Conservation (phyloP, 805 yeast genomes). For the Vanderwaltozyma verrucispora region DNA sequence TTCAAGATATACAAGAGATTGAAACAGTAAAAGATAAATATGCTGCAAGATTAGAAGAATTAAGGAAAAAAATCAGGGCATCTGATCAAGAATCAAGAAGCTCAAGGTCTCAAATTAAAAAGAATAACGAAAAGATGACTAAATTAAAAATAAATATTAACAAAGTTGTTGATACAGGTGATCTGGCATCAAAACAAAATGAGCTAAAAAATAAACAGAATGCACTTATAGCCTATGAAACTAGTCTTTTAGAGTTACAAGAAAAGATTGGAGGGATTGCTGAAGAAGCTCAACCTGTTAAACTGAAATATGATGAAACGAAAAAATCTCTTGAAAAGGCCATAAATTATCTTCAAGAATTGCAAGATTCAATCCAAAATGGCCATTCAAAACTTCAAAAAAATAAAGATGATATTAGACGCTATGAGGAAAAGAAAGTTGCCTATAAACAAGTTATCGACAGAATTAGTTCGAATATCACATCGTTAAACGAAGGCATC, state of each 20-base stretch:
- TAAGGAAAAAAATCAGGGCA: slow-evolving; percentile 4
- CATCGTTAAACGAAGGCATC: slow-evolving; percentile 22
- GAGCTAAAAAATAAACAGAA: slow-evolving; percentile 19
- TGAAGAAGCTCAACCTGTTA: slow-evolving; percentile 12
- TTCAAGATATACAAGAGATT: slow-evolving; percentile 14
- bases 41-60: slow-evolving; percentile 3
- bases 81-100: slow-evolving; percentile 26
- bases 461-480: slow-evolving; percentile 21
- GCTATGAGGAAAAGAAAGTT: slow-evolving; percentile 15
- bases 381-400: slow-evolving; percentile 14
- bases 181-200: slow-evolving; percentile 12
- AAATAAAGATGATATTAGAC: slow-evolving; percentile 18
- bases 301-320: slow-evolving; percentile 11
- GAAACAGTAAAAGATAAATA: slow-evolving; percentile 19
- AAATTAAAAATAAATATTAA: slow-evolving; percentile 16
- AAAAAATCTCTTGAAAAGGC: slow-evolving; percentile 5
- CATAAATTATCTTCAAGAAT: slow-evolving; percentile 8
- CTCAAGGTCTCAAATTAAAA: slow-evolving; percentile 18
- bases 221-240: slow-evolving; percentile 17
- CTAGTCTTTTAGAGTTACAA: slow-evolving; percentile 19
- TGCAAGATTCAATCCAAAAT: slow-evolving; percentile 10
- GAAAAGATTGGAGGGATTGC: slow-evolving; percentile 14
- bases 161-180: slow-evolving; percentile 24
- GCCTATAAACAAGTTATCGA: slow-evolving; percentile 10
- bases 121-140: slow-evolving; percentile 20